These are phyloP conservation scores for Venustampulla echinocandica DNA, from an alignment of 495 filamentous ascomycete species.

Conservation along the genomic window DNA sequence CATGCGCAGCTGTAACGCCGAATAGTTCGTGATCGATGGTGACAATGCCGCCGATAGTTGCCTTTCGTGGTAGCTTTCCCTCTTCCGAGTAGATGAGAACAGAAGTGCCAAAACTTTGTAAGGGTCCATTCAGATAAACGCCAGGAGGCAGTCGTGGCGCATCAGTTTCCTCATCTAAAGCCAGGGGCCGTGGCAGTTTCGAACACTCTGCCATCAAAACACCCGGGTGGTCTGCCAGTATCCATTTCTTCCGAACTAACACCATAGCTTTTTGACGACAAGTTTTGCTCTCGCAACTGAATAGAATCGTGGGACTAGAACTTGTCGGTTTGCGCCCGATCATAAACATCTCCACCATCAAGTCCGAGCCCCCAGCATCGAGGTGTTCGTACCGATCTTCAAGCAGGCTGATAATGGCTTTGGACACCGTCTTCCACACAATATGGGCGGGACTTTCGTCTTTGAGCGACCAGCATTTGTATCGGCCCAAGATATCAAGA, in stretches of 20 bases:
- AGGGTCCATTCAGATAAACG: background rate
- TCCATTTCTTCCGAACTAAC: background rate
- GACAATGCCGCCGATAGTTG: background rate
- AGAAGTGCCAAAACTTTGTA: background rate
- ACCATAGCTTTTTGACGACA: background rate
- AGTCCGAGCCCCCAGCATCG: background rate
- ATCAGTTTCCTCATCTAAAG: slow-evolving; percentile 1
- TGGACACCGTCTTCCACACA: background rate
- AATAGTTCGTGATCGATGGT: background rate
- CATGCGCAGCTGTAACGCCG: slow-evolving; percentile 2
- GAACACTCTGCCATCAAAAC: slow-evolving; percentile 1
- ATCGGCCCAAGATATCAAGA: background rate
- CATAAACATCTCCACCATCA: slow-evolving; percentile 3
- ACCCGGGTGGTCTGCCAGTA: background rate
- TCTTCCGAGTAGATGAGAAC: slow-evolving; percentile 1
- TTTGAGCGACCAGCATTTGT: slow-evolving; percentile 5
- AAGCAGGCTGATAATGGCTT: background rate
- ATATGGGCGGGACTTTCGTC: background rate
- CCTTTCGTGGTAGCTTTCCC: background rate
- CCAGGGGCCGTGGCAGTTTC: background rate
- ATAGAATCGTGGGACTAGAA: slow-evolving; percentile 1
- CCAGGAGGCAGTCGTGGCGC: background rate
- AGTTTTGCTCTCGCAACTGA: slow-evolving; percentile 2
- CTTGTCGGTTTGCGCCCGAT: background rate
- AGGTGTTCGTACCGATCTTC: background rate